Base-by-base conservation (phyloP, 202 grass and related monocot genomes). In the Elaeis oleifera region DNA sequence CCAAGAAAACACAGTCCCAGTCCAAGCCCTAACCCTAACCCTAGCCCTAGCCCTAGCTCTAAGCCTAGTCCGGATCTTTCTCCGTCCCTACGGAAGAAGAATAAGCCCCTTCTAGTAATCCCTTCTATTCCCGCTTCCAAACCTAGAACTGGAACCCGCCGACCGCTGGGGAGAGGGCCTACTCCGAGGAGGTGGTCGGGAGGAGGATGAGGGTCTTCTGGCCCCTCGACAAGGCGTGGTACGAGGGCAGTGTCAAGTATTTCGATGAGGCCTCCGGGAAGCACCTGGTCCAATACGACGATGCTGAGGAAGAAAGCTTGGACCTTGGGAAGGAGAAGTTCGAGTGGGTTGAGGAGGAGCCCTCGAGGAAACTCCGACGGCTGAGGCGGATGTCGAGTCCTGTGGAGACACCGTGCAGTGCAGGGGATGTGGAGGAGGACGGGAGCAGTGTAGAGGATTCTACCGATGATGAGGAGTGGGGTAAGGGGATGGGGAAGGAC, bases 191-290 rank as follows among this genome's bases (percentile, higher is more conserved):
- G 49, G 83, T 58, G 55, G 69, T 89, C 44, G 87, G 92, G 24
- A 64, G 70, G 79, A 71, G 79, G 68, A 68, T 96, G 60, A 83
- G 78, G 71, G 87, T 96, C 23, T 91, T 85, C 64, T 96, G 87
- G 92, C 81, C 87, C 16, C 78, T 91, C 50, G 92, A 96, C 50
- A 65, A 96, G 39, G 64, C 71, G 58, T 96, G 92, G 92, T 91
- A 96, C 54, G 59, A 63, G 55, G 87, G 87, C 26, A 23, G 29
- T 54, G 68, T 91, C 22, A 81, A 83, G 5, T 77, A 79, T 59
- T 89, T 88, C 68, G 77, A 91, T 44, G 58, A 14, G n/a, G 52
- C 4, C 21, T 78, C 79, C 15, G 14, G 63, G n/a, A 87, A 63
- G 68, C 84, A 96, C 71, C 64, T 62, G 22, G 66, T 96, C 28